Conservation (phyloP, 345 rosid genomes). For the Eucalyptus marginata region DNA sequence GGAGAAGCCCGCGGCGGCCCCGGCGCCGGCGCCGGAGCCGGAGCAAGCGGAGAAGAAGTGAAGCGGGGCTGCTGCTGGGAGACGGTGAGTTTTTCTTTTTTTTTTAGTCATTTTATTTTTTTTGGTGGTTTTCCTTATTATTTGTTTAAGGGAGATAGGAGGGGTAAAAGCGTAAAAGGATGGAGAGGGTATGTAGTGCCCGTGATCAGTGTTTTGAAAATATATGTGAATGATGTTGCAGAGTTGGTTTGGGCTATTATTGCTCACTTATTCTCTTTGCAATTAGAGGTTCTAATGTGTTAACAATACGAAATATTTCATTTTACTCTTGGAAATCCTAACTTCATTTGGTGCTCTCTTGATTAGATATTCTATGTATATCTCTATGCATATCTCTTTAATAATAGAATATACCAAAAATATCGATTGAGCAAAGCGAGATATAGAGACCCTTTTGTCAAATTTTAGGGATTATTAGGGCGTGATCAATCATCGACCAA, state of each 20-base stretch:
- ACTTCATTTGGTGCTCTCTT: not conserved
- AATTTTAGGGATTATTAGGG: fast-evolving
- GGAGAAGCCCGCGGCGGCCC: slow-evolving; percentile 1
- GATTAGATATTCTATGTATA: not conserved
- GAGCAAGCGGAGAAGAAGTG: slow-evolving; percentile 36
- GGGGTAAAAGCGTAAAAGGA: not conserved
- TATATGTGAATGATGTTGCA: not conserved
- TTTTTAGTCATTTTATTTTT: not conserved
- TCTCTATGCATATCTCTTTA: not conserved
- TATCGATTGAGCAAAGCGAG: not conserved
- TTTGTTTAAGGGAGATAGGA: not conserved
- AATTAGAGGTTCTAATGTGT: not conserved
- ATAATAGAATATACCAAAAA: not conserved
- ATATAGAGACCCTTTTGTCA: not conserved
- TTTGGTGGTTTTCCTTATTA: not conserved
- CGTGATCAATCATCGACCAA: not conserved
- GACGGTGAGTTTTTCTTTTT: not conserved
- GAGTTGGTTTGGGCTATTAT: not conserved
- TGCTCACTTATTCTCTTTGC: not conserved
- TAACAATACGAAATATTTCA: not conserved
- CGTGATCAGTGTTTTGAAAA: not conserved
- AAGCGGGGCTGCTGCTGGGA: not conserved
- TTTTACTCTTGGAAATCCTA: not conserved
- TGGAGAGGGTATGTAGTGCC: not conserved
- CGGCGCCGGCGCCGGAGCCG: not conserved